phyloP scores from a whole-genome alignment of 371 early-diverging fungal species.

The Lichtheimia ramosa region DNA sequence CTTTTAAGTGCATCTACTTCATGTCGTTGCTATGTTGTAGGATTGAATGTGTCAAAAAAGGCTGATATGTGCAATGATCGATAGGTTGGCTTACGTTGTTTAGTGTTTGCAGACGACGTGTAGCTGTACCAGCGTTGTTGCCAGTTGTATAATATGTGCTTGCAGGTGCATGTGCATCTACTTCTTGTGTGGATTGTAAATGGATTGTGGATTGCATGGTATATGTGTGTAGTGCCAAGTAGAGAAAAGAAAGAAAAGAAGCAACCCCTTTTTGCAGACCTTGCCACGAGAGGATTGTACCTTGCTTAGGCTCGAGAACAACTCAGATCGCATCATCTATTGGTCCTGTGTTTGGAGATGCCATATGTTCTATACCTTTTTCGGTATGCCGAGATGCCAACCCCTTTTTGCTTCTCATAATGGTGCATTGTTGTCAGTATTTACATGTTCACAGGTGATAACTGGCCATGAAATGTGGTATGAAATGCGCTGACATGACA shows the following conservation, averaged over 20 bases:
- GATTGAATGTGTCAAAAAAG: neutral
- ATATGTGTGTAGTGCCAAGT: neutral
- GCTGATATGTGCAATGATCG: conserved; percentile 14
- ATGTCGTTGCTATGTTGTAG: conserved; percentile 15
- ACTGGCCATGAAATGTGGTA: no score
- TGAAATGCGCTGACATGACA: no score
- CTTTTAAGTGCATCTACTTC: conserved; percentile 18
- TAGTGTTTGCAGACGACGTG: conserved; percentile 25
- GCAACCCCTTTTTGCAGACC: neutral
- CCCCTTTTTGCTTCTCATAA: neutral
- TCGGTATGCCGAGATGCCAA: neutral
- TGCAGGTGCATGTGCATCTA: conserved; percentile 48
- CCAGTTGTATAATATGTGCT: conserved; percentile 53
- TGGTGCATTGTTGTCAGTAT: neutral
- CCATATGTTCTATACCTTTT: neutral
- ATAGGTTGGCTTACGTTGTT: neutral
- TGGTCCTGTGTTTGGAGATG: conserved; percentile 1
- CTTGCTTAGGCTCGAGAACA: neutral
- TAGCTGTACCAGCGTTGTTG: conserved; percentile 31
- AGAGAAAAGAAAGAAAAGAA: conserved; percentile 7
- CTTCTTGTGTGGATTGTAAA: conserved; percentile 16
- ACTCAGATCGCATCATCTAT: neutral
- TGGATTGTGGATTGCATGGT: conserved; percentile 27
- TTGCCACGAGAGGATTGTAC: neutral
- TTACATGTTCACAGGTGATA: no score